Conservation (phyloP, 768 basidiomycete genomes). For the Suillus luteus region DNA sequence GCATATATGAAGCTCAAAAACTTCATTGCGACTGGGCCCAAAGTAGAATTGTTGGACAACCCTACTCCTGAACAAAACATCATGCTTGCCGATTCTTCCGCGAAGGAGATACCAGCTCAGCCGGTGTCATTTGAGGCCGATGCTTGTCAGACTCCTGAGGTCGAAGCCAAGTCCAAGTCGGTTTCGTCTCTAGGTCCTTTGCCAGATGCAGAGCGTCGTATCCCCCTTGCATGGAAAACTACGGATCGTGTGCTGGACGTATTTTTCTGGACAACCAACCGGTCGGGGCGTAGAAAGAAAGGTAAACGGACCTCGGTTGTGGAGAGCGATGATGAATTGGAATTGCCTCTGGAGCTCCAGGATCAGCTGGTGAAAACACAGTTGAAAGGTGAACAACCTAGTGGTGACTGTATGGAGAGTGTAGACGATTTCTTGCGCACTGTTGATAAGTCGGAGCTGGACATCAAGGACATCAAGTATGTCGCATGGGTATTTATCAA, state of each 20-base stretch:
- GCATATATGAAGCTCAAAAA: slow-evolving; percentile 68
- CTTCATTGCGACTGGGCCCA: slow-evolving; percentile 71
- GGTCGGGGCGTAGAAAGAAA: slow-evolving; percentile 23
- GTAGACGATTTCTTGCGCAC: slow-evolving; percentile 55
- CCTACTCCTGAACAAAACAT: slow-evolving; percentile 33
- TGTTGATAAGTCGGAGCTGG: slow-evolving; percentile 40
- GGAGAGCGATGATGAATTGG: slow-evolving; percentile 31
- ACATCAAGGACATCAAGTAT: slow-evolving; percentile 51
- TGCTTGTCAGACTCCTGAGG: slow-evolving; percentile 37
- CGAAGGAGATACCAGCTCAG: slow-evolving; percentile 21
- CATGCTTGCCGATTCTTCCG: slow-evolving; percentile 33
- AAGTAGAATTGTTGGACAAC: slow-evolving; percentile 62
- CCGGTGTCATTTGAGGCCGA: slow-evolving; percentile 43
- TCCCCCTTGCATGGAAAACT: slow-evolving; percentile 83
- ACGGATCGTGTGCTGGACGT: slow-evolving; percentile 92
- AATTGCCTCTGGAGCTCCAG: slow-evolving; percentile 19
- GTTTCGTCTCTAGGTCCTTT: slow-evolving; percentile 40
- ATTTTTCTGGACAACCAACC: slow-evolving; percentile 55
- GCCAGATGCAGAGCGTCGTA: slow-evolving; percentile 69
- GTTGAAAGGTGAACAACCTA: slow-evolving; percentile 66
- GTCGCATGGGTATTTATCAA: slow-evolving; percentile 88
- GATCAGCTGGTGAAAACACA: slow-evolving; percentile 42
- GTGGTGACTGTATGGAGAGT: slow-evolving; percentile 52
- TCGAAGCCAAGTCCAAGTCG: slow-evolving; percentile 32
- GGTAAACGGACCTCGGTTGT: slow-evolving; percentile 20